phyloP scores from a whole-genome alignment of 495 filamentous ascomycete species.

The Penicillium simplicissimum region DNA sequence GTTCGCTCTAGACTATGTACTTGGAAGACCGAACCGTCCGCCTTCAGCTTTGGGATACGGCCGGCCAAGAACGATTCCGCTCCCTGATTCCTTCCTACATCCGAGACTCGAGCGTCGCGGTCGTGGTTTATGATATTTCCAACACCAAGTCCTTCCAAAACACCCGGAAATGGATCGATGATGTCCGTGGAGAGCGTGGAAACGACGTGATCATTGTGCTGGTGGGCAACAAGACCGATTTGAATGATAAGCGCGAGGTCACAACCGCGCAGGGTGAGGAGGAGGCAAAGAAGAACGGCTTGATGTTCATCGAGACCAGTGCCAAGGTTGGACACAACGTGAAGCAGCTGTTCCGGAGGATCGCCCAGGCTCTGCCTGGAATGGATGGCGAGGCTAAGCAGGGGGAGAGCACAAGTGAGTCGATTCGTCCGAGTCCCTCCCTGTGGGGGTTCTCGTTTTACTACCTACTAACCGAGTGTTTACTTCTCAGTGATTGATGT shows the following conservation, averaged over 20 bases:
- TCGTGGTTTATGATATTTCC: conserved; percentile 99
- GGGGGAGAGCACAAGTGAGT: conserved; percentile 63
- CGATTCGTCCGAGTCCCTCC: conserved; percentile 20
- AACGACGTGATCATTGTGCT: conserved; percentile 98
- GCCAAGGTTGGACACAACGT: conserved; percentile 98
- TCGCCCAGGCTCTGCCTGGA: conserved; percentile 94
- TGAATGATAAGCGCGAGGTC: conserved; percentile 96
- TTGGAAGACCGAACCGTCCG: conserved; percentile 97
- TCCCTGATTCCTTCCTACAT: conserved; percentile 98
- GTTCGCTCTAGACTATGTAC: conserved; percentile 82
- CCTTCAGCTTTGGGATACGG: conserved; percentile 97
- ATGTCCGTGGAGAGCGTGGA: conserved; percentile 92
- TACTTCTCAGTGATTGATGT: conserved; percentile 80
- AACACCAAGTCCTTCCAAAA: conserved; percentile 96
- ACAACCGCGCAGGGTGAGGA: conserved; percentile 94
- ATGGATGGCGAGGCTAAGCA: conserved; percentile 85
- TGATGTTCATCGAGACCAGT: conserved; percentile 99
- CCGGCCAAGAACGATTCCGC: conserved; percentile 95
- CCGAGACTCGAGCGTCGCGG: conserved; percentile 92
- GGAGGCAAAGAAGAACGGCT: conserved; percentile 93
- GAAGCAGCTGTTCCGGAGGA: conserved; percentile 92
- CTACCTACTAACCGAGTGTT: conserved; percentile 17
- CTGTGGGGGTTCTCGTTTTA: neutral
- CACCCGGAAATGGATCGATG: conserved; percentile 98
- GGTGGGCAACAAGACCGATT: conserved; percentile 98